Evolutionary conservation across 2,329 filamentous ascomycete genomes (phyloP).

Genomic region (Polytolypa hystricis): DNA sequence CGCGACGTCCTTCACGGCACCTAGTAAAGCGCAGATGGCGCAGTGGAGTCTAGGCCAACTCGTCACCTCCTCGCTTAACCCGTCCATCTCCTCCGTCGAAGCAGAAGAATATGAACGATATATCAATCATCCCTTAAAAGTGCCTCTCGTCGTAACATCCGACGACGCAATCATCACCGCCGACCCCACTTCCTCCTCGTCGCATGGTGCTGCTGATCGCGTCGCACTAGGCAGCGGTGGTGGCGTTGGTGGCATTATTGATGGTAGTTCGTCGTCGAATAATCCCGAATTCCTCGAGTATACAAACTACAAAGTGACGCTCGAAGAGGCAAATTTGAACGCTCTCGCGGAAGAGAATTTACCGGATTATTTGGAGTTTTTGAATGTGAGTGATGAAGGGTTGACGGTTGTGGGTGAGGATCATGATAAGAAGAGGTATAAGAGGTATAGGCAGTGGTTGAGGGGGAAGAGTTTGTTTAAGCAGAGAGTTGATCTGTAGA

Average conservation of each 20-base stretch:
- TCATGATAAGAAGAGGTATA: conserved; percentile 84
- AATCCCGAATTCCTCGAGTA: conserved; percentile 69
- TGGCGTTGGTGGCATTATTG: no score
- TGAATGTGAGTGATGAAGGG: conserved; percentile 68
- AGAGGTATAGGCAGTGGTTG: conserved; percentile 91
- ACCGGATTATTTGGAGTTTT: conserved; percentile 63
- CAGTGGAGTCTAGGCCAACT: conserved; percentile 66
- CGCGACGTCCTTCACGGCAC: no score
- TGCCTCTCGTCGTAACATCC: conserved; percentile 54
- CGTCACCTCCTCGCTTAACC: conserved; percentile 74
- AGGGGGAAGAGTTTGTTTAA: conserved; percentile 93
- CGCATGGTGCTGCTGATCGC: no score
- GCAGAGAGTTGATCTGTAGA: conserved; percentile 52
- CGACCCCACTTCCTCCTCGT: conserved; percentile 25
- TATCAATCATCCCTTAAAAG: conserved; percentile 75
- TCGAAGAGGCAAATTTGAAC: conserved; percentile 41
- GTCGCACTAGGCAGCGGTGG: no score
- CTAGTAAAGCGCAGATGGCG: conserved; percentile 62
- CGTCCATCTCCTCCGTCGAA: conserved; percentile 65
- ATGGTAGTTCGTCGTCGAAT: conserved; percentile 54
- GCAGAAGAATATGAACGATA: conserved; percentile 81
- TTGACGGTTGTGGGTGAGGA: conserved; percentile 83
- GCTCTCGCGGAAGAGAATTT: conserved; percentile 51
- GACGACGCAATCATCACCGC: conserved; percentile 28
- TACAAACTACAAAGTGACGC: conserved; percentile 56